Conservation (phyloP, 208 protist species). For the Angomonas ambiguus region DNA sequence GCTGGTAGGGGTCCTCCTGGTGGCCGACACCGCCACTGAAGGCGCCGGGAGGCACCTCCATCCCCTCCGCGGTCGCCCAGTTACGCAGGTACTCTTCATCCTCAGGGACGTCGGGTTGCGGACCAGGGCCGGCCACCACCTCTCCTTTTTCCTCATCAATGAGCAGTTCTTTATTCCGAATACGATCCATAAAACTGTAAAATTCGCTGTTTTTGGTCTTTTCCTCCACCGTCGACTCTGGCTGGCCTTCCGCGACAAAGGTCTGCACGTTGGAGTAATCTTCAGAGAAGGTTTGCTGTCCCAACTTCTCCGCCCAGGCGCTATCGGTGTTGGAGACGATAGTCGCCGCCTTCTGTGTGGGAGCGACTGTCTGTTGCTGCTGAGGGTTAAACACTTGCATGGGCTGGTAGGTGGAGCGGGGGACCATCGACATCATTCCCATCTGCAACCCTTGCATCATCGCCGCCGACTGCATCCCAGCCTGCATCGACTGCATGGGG, state of each 20-base stretch:
- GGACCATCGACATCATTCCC: conserved; percentile 32
- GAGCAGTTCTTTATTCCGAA: conserved; percentile 62
- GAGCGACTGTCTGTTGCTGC: conserved; percentile 16
- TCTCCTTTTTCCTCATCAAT: conserved; percentile 80
- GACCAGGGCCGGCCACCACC: conserved; percentile 63
- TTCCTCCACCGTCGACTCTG: conserved; percentile 49
- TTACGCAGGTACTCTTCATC: conserved; percentile 59
- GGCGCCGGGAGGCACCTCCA: conserved; percentile 42
- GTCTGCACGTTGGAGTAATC: conserved; percentile 68
- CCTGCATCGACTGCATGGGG: neutral
- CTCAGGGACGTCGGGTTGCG: conserved; percentile 41
- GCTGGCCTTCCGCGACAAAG: conserved; percentile 41
- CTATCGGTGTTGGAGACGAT: conserved; percentile 17
- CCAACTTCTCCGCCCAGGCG: conserved; percentile 58
- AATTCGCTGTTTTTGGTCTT: conserved; percentile 63
- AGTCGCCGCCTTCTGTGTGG: conserved; percentile 14
- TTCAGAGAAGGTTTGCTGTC: conserved; percentile 60
- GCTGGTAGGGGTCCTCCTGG: conserved; percentile 25
- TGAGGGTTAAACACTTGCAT: conserved; percentile 20
- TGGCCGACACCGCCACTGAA: conserved; percentile 24
- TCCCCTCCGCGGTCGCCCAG: conserved; percentile 37
- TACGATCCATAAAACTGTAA: conserved; percentile 78
- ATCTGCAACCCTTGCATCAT: conserved; percentile 33
- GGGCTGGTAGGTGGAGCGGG: conserved; percentile 36
- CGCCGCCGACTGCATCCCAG: conserved; percentile 32